These are phyloP conservation scores for Linanthus parryae DNA, from an alignment of 148 eudicot genomes.

Conservation along the genomic window DNA sequence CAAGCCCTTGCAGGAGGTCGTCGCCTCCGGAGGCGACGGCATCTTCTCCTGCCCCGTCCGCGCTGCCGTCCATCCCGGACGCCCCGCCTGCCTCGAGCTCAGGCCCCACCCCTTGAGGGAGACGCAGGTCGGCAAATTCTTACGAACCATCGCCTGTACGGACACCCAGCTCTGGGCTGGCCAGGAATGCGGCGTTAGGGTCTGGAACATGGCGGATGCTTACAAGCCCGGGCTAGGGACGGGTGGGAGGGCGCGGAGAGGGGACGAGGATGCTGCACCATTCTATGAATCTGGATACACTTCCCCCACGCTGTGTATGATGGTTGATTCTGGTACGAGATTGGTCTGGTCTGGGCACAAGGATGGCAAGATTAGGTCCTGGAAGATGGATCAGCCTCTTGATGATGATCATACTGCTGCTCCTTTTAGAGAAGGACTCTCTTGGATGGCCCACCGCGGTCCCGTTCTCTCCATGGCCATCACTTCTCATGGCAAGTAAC, in stretches of 20 bases:
- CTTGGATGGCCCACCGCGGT: conserved; percentile 78
- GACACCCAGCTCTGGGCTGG: conserved; percentile 87
- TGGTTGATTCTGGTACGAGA: conserved; percentile 58
- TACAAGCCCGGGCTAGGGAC: conserved; percentile 57
- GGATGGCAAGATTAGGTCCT: conserved; percentile 84
- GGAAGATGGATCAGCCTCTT: conserved; percentile 70
- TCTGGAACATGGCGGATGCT: conserved; percentile 56
- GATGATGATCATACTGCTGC: no score
- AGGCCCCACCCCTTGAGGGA: conserved; percentile 88
- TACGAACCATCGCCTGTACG: conserved; percentile 71
- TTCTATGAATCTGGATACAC: conserved; percentile 60
- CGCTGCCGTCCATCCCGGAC: conserved; percentile 67
- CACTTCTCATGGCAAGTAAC: conserved; percentile 68
- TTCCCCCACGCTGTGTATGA: conserved; percentile 55
- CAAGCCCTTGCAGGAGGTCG: conserved; percentile 52
- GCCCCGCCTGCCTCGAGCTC: conserved; percentile 72
- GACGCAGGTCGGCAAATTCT: conserved; percentile 75
- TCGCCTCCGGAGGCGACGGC: conserved; percentile 49
- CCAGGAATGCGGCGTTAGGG: conserved; percentile 77
- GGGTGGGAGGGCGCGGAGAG: conserved; percentile 57
- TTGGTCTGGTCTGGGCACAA: conserved; percentile 90
- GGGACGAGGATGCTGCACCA: conserved; percentile 88
- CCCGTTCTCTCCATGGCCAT: conserved; percentile 59
- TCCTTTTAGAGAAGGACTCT: conserved; percentile 58
- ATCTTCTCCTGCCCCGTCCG: conserved; percentile 52